Evolutionary conservation across 257 asterid genomes (phyloP), one percentile per base, ranked within the genome.

Genomic region (Capsicum baccatum): DNA sequence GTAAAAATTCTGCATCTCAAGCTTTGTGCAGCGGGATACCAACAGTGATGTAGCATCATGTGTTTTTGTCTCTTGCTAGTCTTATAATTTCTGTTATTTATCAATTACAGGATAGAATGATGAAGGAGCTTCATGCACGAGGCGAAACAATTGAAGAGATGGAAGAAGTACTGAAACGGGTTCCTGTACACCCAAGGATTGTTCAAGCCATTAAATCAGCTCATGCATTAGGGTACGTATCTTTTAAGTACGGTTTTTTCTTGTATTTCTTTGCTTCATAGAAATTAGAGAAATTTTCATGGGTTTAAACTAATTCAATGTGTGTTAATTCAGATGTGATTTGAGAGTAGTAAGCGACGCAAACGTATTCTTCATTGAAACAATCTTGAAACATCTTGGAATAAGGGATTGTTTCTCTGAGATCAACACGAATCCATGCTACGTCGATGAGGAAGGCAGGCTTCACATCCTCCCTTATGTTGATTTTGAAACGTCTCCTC

Each of bases 201-300:
- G 85, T 91, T 16, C 89, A 90, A 0, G 88, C 93, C 62, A 89
- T 91, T 37, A 88, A 79, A 86, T 64, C 92, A 48, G 91, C 89
- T 6, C 56, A 85, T 64, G 89, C 93, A 55, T 85, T 84, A 81
- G 93, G 92, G 93, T 89, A 88, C 3, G 33, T 12, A 42, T 26
- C 57, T 58, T 9, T 64, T 59, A 2, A 12, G 42, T 21, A 35
- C 2, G 1, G 39, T 35, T 82, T 55, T 5, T 5, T 57, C 5
- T 17, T 80, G 54, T 57, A 47, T 54, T 79, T 70, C 11, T 11
- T 42, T 54, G 80, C 9, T 11, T 83, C 5, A 19, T 62, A 19
- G 59, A 55, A 55, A 39, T 39, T 4, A 55, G 17, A 50, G 39
- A 54, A 9, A 3, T 86, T 19, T 1, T 13, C 3, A 2, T 60